Evolutionary conservation across 2,329 filamentous ascomycete species (phyloP).

Genomic region (Ophiostoma novo-ulmi): DNA sequence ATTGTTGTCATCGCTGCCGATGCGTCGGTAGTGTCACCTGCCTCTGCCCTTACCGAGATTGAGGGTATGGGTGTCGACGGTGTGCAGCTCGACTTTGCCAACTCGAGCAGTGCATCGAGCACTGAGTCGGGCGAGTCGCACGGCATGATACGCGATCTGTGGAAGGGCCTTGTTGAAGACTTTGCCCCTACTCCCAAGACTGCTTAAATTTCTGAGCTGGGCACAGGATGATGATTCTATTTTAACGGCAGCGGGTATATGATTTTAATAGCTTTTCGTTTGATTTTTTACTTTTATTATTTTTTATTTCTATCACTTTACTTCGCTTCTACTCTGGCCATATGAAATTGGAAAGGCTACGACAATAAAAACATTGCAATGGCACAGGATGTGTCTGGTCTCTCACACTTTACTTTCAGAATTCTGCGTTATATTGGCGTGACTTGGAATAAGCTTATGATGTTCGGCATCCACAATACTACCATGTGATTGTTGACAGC

Average conservation of each 20-base stretch:
- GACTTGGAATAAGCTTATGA: not conserved
- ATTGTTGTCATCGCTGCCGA: conserved; percentile 54
- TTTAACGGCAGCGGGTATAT: conserved; percentile 5
- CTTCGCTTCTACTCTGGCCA: not conserved
- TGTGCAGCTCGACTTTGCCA: conserved; percentile 50
- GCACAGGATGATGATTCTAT: conserved; percentile 10
- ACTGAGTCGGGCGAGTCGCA: conserved; percentile 27
- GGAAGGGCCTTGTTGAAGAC: conserved; percentile 45
- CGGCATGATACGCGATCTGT: conserved; percentile 51
- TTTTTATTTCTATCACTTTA: not conserved
- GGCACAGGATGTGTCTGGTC: not conserved
- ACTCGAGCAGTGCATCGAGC: conserved; percentile 29
- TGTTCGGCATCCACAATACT: not conserved
- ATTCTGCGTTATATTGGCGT: too few relatives aligned
- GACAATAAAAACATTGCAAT: not conserved
- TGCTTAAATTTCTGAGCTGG: conserved; percentile 2
- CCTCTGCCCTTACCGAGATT: conserved; percentile 50
- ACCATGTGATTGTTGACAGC: not conserved
- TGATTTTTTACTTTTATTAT: not conserved
- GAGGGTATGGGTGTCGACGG: conserved; percentile 54
- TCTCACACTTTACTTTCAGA: not conserved
- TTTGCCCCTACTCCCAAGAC: conserved; percentile 22
- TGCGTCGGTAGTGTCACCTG: conserved; percentile 48
- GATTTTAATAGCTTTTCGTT: conserved; percentile 9
- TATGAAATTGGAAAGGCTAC: not conserved